Conservation (phyloP, 164 flowering plant genomes). For the Aristolochia fimbriata region DNA sequence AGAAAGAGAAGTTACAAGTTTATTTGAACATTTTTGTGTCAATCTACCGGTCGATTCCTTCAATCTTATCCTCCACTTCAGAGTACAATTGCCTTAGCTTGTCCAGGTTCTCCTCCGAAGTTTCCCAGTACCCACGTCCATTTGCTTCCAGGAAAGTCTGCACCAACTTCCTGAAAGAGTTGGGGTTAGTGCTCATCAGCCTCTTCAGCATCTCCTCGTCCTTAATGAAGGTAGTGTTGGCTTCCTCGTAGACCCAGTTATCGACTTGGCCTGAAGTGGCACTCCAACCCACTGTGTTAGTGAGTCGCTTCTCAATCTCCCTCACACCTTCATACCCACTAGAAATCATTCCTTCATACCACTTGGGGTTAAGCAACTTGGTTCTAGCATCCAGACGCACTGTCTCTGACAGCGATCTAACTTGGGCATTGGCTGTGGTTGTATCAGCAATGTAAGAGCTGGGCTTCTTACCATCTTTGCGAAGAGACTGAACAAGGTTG, state of each 20-base stretch:
- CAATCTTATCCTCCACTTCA: slow-evolving; percentile 98
- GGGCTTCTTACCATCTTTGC: slow-evolving; percentile 97
- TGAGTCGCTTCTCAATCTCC: slow-evolving; percentile 90
- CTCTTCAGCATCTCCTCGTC: slow-evolving; percentile 86
- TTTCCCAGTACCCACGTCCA: slow-evolving; percentile 98
- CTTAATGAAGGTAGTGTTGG: slow-evolving; percentile 84
- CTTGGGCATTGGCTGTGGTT: slow-evolving; percentile 99
- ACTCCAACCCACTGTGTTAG: slow-evolving; percentile 99
- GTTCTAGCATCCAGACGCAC: slow-evolving; percentile 95
- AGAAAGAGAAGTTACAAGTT: too few relatives aligned
- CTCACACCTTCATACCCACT: slow-evolving; percentile 96
- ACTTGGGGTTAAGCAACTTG: slow-evolving; percentile 90
- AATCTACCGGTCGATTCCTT: slow-evolving; percentile 66
- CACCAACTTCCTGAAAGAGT: slow-evolving; percentile 89
- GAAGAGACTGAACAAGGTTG: slow-evolving; percentile 76
- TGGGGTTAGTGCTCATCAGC: slow-evolving; percentile 88
- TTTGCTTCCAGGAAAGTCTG: slow-evolving; percentile 98
- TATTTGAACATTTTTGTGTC: too few relatives aligned
- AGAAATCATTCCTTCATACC: slow-evolving; percentile 98
- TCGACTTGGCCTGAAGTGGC: slow-evolving; percentile 98
- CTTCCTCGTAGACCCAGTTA: slow-evolving; percentile 98
- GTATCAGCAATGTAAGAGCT: slow-evolving; percentile 95
- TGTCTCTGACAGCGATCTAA: slow-evolving; percentile 86
- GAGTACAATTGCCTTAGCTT: slow-evolving; percentile 76
- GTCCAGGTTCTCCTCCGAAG: slow-evolving; percentile 78